Conservation (phyloP, 2,329 filamentous ascomycete genomes). For the Hortaea sp. region DNA sequence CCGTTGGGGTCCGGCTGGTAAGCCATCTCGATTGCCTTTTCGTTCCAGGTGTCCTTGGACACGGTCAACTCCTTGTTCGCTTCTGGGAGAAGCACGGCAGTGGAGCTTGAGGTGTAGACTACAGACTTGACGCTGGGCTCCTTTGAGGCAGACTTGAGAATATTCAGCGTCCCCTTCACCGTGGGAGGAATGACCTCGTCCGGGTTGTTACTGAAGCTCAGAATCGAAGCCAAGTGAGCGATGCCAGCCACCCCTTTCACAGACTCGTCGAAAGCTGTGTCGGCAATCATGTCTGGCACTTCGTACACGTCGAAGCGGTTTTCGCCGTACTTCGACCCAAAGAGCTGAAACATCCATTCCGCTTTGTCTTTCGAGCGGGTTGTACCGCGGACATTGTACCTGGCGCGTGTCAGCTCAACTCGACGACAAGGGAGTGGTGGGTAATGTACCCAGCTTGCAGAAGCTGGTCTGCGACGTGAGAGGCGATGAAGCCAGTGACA, state of each 20-base stretch:
- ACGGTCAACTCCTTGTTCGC: slow-evolving; percentile 27
- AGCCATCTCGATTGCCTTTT: slow-evolving; percentile 22
- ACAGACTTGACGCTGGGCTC: slow-evolving; percentile 33
- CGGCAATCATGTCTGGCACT: slow-evolving; percentile 11
- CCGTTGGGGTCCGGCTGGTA: slow-evolving; percentile 25
- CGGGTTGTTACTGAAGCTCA: slow-evolving; percentile 30
- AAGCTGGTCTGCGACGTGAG: slow-evolving; percentile 17
- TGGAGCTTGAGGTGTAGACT: slow-evolving; percentile 35
- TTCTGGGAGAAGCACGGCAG: slow-evolving; percentile 25
- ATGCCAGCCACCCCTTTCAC: slow-evolving; percentile 30
- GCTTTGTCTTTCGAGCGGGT: slow-evolving; percentile 12
- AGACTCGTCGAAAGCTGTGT: slow-evolving; percentile 12
- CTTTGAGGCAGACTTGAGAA: slow-evolving; percentile 28
- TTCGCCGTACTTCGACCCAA: slow-evolving; percentile 15
- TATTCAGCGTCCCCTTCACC: slow-evolving; percentile 23
- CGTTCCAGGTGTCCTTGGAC: slow-evolving; percentile 19
- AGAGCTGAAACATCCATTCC: slow-evolving; percentile 12
- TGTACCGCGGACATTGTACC: slow-evolving; percentile 21
- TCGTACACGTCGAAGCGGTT: slow-evolving; percentile 29
- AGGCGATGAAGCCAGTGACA: slow-evolving; percentile 19
- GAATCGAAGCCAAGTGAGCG: slow-evolving; percentile 35
- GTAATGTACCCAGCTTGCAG: slow-evolving; percentile 9
- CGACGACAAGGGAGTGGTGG: background rate
- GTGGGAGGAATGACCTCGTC: slow-evolving; percentile 34
- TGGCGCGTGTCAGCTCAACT: background rate